Base-by-base conservation (phyloP, 139 green algal species). In the Chlorella sp. region DNA sequence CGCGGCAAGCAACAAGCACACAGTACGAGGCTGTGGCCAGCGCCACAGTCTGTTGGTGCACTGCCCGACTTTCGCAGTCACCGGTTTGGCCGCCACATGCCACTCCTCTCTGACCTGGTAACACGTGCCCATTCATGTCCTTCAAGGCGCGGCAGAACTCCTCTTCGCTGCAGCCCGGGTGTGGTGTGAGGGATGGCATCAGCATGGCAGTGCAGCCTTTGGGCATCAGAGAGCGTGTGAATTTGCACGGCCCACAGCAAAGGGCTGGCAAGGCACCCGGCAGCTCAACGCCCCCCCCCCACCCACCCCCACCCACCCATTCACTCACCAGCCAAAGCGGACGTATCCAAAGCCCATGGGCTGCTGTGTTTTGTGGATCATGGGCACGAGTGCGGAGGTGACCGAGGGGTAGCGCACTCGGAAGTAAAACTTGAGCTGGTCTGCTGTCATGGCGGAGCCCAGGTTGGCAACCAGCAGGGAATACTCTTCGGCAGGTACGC, bases 101-200 rank as follows among this genome's bases (percentile, higher is more conserved):
- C 75, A 81, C 75, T n/a, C 42, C 30, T 11, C 18, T 26, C 78
- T 32, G 60, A 87, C 83, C 83, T 15, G 83, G 83, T 24, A 87
- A 64, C 64, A 87, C 83, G 36, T 87, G 83, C n/a, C 83, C 83
- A 4, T 80, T 28, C 83, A 87, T 87, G 19, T 87, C 83, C n/a
- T 36, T 36, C 4, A 11, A 15, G 28, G 83, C 83, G 11, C 61
- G 64, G 19, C 48, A 36, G 26, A 30, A 66, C 83, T 87, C 83
- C 37, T 79, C 61, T 22, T 1, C 3, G 36, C 83, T 87, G 82
- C 53, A 86, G 12, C 32, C 28, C 5, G 48, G 48, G 48, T 9
- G 48, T 57, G 48, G 48, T 57, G 48, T 9, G 48, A 32, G n/a
- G 11, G 21, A 32, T 7, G 26, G 22, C 11, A 18, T 34, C 68